Evolutionary conservation across 345 rosid genomes (phyloP).

Genomic region (Eucalyptus rudis): DNA sequence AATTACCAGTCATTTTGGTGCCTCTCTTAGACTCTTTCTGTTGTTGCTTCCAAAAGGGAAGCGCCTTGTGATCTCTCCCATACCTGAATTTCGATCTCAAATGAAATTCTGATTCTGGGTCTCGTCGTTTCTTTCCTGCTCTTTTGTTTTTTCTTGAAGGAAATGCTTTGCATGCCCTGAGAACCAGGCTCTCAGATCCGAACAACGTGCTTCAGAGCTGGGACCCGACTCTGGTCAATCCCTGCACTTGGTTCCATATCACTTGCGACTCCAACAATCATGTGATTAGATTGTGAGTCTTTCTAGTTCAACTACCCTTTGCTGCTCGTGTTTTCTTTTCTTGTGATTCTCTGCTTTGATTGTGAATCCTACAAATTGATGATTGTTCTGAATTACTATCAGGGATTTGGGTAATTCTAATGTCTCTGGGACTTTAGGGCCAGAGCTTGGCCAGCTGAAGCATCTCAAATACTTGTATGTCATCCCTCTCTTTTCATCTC

Average conservation of each 20-base stretch:
- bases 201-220: constrained; percentile 68
- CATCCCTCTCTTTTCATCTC: neutral
- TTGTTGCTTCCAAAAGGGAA: neutral
- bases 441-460: constrained; percentile 49
- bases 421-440: constrained; percentile 57
- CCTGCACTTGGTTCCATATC: constrained; percentile 89
- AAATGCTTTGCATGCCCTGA: constrained; percentile 58
- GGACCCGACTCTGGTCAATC: constrained; percentile 87
- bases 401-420: constrained; percentile 69
- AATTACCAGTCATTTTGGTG: neutral
- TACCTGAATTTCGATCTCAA: neutral
- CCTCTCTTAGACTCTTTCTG: neutral
- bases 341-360: neutral
- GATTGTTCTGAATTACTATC: neutral
- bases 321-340: neutral
- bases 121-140: neutral
- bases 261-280: constrained; percentile 54
- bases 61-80: neutral
- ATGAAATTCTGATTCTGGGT: neutral
- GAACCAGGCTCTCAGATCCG: constrained; percentile 58
- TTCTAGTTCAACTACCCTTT: neutral
- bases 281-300: constrained; percentile 49
- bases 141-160: constrained; percentile 21
- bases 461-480: constrained; percentile 58
- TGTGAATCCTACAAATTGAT: neutral